Evolutionary conservation across 805 yeast genomes (phyloP).

Genomic region (Pichia paraexigua): DNA sequence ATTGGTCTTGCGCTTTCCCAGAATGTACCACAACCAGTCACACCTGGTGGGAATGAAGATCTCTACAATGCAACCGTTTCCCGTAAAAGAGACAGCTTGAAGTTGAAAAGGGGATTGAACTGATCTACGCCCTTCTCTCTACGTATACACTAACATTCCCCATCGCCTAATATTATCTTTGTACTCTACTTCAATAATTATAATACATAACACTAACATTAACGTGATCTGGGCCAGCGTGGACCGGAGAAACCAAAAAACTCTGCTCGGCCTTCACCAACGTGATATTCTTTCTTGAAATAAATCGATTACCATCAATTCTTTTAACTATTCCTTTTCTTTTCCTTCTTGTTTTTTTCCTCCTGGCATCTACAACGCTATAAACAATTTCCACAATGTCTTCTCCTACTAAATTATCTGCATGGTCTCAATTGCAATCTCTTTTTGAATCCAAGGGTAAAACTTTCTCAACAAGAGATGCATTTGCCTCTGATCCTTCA

Average conservation of each 20-base stretch:
- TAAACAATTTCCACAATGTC: constrained; percentile 17
- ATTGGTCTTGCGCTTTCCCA: background rate
- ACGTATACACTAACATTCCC: background rate
- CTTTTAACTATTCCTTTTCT: background rate
- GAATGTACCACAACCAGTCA: background rate
- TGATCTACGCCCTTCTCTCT: background rate
- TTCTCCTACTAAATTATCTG: constrained; percentile 52
- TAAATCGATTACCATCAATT: background rate
- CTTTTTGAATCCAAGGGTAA: constrained; percentile 67
- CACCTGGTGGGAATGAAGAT: constrained; percentile 6
- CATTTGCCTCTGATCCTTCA: constrained; percentile 63
- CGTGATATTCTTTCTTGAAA: background rate
- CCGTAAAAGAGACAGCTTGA: constrained; percentile 45
- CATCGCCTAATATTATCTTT: background rate
- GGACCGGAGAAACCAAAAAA: background rate
- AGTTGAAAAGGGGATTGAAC: constrained; percentile 30
- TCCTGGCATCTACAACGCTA: background rate
- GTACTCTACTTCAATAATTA: background rate
- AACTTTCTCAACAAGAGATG: constrained; percentile 63
- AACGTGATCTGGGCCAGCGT: background rate
- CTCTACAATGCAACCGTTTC: constrained; percentile 39
- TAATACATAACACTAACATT: no score
- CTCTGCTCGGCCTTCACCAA: background rate
- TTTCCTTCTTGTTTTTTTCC: background rate
- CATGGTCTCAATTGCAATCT: constrained; percentile 73